Conservation (phyloP, 768 basidiomycete genomes). For the Lentinula raphanica region DNA sequence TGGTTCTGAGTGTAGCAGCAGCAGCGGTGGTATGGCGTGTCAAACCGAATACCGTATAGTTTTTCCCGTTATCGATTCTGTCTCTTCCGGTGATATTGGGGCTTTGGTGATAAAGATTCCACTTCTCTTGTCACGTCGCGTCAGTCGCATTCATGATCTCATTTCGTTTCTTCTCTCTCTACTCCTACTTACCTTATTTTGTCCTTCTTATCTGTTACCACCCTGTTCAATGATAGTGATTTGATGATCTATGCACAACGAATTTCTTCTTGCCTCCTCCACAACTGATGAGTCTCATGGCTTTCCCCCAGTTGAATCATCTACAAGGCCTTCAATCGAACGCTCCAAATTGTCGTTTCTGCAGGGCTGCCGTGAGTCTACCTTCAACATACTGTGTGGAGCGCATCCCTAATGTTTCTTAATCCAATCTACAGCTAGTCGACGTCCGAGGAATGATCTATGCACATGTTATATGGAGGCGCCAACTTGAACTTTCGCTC, state of each 20-base stretch:
- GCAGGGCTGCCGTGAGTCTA: too few relatives aligned
- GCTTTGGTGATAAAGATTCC: not conserved
- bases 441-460: too few relatives aligned
- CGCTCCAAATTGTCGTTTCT: too few relatives aligned
- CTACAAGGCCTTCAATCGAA: too few relatives aligned
- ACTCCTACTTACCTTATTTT: not conserved
- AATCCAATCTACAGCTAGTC: too few relatives aligned
- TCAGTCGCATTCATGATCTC: not conserved
- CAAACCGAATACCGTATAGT: slow-evolving; percentile 21
- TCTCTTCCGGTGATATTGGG: not conserved
- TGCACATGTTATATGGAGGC: too few relatives aligned
- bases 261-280: not conserved
- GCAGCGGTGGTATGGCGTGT: slow-evolving; percentile 73
- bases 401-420: too few relatives aligned
- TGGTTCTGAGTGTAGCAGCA: slow-evolving; percentile 63
- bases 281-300: too few relatives aligned
- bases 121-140: not conserved
- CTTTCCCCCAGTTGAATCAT: too few relatives aligned
- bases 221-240: not conserved
- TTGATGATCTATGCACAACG: not conserved
- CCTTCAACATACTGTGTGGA: too few relatives aligned
- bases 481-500: too few relatives aligned
- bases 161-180: not conserved
- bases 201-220: not conserved
- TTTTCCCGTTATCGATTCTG: not conserved